A percentile compares a stretch with the other conserved stretches of the same genome.
Conservation (phyloP, 2,329 filamentous ascomycete genomes). For the Trichoderma afroharzianum region DNA sequence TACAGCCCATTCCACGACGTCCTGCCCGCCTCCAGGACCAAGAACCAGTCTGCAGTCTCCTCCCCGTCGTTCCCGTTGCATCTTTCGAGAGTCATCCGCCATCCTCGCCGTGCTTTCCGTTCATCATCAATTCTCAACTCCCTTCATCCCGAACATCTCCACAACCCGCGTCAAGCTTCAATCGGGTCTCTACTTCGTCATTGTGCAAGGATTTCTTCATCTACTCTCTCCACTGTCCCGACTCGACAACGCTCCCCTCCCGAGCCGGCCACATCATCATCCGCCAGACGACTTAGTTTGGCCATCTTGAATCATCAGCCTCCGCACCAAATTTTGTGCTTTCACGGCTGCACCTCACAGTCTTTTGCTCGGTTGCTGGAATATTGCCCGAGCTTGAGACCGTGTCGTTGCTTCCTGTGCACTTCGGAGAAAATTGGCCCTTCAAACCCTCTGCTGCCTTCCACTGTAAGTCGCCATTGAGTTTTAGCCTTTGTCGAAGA, state of each 20-base stretch:
- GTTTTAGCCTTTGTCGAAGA: not conserved
- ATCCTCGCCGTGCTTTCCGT: not conserved
- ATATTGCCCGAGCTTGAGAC: slow-evolving; percentile 35
- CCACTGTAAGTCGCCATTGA: slow-evolving; percentile 16
- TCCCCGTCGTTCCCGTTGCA: slow-evolving; percentile 13
- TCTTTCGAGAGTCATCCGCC: not conserved
- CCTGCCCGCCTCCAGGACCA: slow-evolving; percentile 6
- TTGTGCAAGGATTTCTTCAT: not conserved
- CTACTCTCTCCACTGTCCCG: not conserved
- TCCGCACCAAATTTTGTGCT: slow-evolving; percentile 2
- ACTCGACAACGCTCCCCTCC: slow-evolving; percentile 5
- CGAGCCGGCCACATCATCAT: slow-evolving; percentile 1
- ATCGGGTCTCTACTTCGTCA: not conserved
- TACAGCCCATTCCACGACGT: slow-evolving; percentile 13
- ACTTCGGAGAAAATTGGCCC: slow-evolving; percentile 1
- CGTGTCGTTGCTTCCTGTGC: slow-evolving; percentile 18
- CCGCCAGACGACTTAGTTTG: not conserved
- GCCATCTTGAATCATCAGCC: not conserved
- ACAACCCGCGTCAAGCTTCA: not conserved
- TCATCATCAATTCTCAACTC: not conserved
- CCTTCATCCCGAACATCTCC: not conserved
- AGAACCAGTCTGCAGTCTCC: not conserved
- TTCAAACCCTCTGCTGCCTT: not conserved
- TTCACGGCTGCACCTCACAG: slow-evolving; percentile 20
- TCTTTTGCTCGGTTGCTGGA: slow-evolving; percentile 36